Evolutionary conservation across 352 stramenopile species (phyloP).

Genomic region (Phytophthora litchii): DNA sequence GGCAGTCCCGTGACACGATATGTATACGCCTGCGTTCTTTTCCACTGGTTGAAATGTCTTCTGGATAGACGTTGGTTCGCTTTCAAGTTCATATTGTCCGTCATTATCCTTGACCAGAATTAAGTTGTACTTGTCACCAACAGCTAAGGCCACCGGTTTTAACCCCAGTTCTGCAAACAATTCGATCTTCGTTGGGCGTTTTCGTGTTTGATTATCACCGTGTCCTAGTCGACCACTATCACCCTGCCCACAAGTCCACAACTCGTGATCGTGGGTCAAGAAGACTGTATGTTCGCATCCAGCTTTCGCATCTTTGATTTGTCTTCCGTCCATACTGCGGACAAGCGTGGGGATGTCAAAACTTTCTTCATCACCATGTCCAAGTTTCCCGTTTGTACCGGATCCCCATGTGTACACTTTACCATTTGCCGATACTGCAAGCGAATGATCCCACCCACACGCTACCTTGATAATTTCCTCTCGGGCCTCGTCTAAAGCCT

Average conservation of each 20-base stretch:
- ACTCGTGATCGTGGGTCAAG: conserved; percentile 58
- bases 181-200: conserved; percentile 64
- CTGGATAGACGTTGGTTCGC: neutral
- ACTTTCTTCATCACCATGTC: conserved; percentile 83
- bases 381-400: conserved; percentile 82
- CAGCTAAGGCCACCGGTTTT: conserved; percentile 73
- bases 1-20: neutral
- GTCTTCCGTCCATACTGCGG: conserved; percentile 48
- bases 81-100: conserved; percentile 8
- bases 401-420: conserved; percentile 82
- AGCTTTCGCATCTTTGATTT: conserved; percentile 72
- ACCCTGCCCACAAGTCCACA: conserved; percentile 85
- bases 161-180: conserved; percentile 53
- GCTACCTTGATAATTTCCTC: conserved; percentile 70
- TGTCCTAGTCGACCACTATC: conserved; percentile 82
- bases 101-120: conserved; percentile 63
- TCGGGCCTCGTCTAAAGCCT: conserved; percentile 52
- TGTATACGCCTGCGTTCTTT: neutral
- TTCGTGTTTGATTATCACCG: conserved; percentile 68
- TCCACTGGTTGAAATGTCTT: neutral
- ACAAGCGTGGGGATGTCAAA: conserved; percentile 68
- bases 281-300: conserved; percentile 83
- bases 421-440: conserved; percentile 65
- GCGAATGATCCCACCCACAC: conserved; percentile 85
- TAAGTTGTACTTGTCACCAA: conserved; percentile 89